Evolutionary conservation across 163 green algal species (phyloP), one percentile per base, ranked within the genome.

Genomic region (Smithsoniella earleae): DNA sequence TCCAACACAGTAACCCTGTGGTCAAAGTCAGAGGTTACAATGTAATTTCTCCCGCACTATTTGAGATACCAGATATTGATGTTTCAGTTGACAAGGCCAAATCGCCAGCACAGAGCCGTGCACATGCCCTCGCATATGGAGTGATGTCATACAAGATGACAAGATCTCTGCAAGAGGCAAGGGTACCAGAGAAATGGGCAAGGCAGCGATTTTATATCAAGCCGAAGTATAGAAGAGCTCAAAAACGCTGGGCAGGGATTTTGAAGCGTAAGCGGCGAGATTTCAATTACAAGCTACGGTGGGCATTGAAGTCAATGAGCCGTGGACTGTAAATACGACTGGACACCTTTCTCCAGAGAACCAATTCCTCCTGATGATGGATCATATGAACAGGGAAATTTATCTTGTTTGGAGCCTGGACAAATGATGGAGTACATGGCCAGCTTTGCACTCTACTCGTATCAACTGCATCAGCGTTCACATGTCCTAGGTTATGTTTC

Each of bases 261-360:
- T 5, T 69, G 27, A 69, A 69, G 2, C 20, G 58, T n/a, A 69
- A 69, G 58, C 18, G 58, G 20, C 40, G 25, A 34, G 58, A 69
- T 34, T 69, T 69, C 58, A 69, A 69, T 1, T 69, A 69, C 25
- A 30, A 34, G 25, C 58, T 69, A 10, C 20, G 58, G 6, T 69
- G 58, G 58, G 58, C 58, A 33, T 33, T 69, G 5, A 69, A 69
- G 58, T 69, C 58, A 30, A 69, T 69, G 58, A 69, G n/a, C 58
- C 40, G 58, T 49, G 10, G 40, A 49, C 10, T 49, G 40, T 22
- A 49, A 49, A 49, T 49, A 22, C 13, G 40, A 49, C 40, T 49
- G 40, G 10, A 13, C 40, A 10, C 10, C 40, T 22, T 22, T 49
- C 40, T 49, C 40, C 40, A 10, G 10, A 49, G 40, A 13, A 49